A percentile compares a stretch with the other conserved stretches of the same genome.
Conservation (phyloP, 164 flowering plant genomes). For the Nymphaea thermarum region DNA sequence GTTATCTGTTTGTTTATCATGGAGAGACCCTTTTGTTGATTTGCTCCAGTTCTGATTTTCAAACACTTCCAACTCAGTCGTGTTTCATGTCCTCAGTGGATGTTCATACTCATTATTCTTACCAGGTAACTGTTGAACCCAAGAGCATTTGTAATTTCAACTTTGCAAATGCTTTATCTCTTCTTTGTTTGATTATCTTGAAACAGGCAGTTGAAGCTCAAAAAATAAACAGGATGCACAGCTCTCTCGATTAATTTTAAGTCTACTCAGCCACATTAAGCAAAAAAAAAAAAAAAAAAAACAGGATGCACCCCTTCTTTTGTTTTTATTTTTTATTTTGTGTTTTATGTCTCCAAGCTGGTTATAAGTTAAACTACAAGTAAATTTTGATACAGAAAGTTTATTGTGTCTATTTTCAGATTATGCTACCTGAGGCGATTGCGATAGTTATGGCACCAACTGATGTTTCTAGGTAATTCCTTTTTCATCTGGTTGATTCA, state of each 20-base stretch:
- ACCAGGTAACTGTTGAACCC: conserved; percentile 41
- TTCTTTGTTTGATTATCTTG: neutral
- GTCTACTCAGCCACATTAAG: neutral
- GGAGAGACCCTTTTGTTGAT: neutral
- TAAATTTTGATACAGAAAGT: too few species aligned
- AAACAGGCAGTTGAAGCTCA: neutral
- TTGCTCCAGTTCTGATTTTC: conserved; percentile 8
- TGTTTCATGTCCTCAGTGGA: conserved; percentile 98
- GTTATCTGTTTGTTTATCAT: too few species aligned
- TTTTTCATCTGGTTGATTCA: too few species aligned
- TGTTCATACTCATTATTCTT: conserved; percentile 91
- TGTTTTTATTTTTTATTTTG: too few species aligned
- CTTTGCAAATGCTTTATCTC: neutral
- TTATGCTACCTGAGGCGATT: conserved; percentile 94
- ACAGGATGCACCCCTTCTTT: neutral
- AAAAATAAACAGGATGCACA: too few species aligned
- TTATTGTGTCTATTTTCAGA: conserved; percentile 18
- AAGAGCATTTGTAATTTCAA: too few species aligned
- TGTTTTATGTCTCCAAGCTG: too few species aligned
- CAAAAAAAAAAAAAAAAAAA: too few species aligned
- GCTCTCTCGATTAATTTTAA: neutral
- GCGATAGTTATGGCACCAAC: conserved; percentile 97
- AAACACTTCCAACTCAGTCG: conserved; percentile 97
- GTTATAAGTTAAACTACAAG: too few species aligned
- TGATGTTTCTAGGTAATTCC: conserved; percentile 46